Evolutionary conservation across 2,329 filamentous ascomycete genomes (phyloP), one percentile per base, ranked within the genome.

Genomic region (Ceratocystiopsis brevicomis): DNA sequence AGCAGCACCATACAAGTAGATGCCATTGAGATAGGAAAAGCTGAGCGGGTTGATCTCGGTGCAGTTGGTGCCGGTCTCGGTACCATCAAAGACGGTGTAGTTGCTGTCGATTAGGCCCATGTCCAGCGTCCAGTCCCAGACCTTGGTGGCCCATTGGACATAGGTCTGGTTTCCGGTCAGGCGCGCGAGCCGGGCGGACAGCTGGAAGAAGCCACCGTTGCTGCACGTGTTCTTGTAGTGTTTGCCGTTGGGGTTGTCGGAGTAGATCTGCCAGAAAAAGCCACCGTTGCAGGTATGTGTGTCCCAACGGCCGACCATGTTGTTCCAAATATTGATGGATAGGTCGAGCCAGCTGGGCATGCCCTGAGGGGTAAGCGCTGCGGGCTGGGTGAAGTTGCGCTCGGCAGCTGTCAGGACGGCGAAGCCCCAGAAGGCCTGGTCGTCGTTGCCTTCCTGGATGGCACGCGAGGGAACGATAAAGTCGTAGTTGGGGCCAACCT

Each of bases 171-270:
- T 78, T 15, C 73, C 74, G 0, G 78, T 82, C 47, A 73, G 76
- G 39, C 78, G 72, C 21, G 78, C 80, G 14, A 88, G 67, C 16
- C 83, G 77, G 1, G 84, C 81, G 4, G 79, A 77, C 13, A 93
- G 67, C 53, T 87, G 79, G 59, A 92, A 87, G 56, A 90, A 75
- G n/a, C 76, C 78, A 37, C 81, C 83, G 57, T 90, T 90, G 48
- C 77, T 78, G 51, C 87, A 73, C 15, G 76, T 70, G 62, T 88
- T 88, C 61, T 87, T 90, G 69, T 92, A 90, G 53, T 75, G 69
- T 56, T 86, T 78, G 14, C 84, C 85, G 48, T 76, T 76, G 39
- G 64, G 63, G 56, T 92, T 88, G 52, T 71, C 73, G 1, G 69
- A 62, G 57, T 78, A 87, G 51, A 93, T 85, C 62, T 93, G 84